A percentile compares a stretch with the other conserved stretches of the same genome.
Conservation (phyloP, 306 rosid species). For the Calophaca sinica region DNA sequence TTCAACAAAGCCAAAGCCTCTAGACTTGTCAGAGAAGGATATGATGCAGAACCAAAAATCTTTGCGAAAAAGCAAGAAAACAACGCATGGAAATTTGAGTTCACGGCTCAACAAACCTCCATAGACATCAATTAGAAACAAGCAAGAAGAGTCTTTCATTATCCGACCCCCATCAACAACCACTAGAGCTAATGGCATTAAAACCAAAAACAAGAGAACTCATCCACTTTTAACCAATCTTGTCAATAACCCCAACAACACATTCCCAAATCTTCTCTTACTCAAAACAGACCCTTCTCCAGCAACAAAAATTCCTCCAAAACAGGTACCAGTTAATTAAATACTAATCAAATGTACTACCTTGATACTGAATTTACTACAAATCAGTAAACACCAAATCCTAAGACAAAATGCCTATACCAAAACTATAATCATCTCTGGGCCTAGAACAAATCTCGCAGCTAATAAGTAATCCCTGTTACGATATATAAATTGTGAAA, state of each 20-base stretch:
- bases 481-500: too few relatives aligned
- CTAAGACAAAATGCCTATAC: too few relatives aligned
- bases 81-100: conserved; percentile 47
- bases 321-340: too few relatives aligned
- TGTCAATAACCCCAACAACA: conserved; percentile 47
- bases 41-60: conserved; percentile 41
- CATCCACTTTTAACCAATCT: conserved; percentile 61
- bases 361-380: too few relatives aligned
- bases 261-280: conserved; percentile 61
- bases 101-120: conserved; percentile 54
- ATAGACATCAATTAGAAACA: conserved; percentile 56
- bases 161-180: conserved; percentile 56
- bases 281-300: conserved; percentile 51
- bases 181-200: conserved; percentile 54
- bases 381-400: too few relatives aligned
- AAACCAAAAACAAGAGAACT: conserved; percentile 64
- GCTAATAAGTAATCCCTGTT: too few relatives aligned
- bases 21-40: conserved; percentile 39
- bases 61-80: conserved; percentile 44
- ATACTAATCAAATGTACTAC: too few relatives aligned
- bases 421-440: too few relatives aligned
- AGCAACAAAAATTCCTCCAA: too few relatives aligned
- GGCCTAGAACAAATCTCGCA: too few relatives aligned
- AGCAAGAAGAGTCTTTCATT: conserved; percentile 78
- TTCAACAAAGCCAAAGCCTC: conserved; percentile 52